Evolutionary conservation across 306 rosid species (phyloP).

Genomic region (Lotus japonicus): DNA sequence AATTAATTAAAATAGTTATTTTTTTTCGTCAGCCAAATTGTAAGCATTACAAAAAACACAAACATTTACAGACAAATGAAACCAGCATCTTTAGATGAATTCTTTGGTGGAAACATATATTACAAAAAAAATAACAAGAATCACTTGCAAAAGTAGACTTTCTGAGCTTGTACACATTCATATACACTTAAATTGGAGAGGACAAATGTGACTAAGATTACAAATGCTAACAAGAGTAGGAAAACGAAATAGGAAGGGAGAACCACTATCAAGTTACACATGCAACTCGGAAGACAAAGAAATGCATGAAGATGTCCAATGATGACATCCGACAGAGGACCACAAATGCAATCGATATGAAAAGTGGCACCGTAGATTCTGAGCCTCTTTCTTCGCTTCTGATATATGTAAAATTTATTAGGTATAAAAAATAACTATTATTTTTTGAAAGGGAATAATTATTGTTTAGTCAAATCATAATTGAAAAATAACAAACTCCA

Average conservation of each 20-base stretch:
- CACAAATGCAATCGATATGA: conserved; percentile 25
- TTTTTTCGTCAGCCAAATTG: no score
- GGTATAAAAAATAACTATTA: no score
- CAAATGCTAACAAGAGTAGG: conserved; percentile 15
- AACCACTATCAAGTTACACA: conserved; percentile 7
- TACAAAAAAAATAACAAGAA: conserved; percentile 49
- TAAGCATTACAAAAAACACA: no score
- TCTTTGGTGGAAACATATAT: no score
- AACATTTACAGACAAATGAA: background rate
- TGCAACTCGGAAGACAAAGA: conserved; percentile 32
- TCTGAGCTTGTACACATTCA: conserved; percentile 49
- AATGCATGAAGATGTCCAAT: conserved; percentile 18
- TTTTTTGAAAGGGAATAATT: no score
- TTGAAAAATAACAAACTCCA: no score
- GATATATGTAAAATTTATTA: no score
- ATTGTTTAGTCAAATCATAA: no score
- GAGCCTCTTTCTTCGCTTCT: conserved; percentile 24
- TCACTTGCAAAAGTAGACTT: conserved; percentile 28
- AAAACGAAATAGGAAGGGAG: conserved; percentile 18
- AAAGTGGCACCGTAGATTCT: conserved; percentile 19
- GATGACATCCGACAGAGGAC: conserved; percentile 24
- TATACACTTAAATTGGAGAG: conserved; percentile 50
- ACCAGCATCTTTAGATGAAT: background rate
- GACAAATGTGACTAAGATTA: conserved; percentile 40
- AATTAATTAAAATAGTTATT: no score